Evolutionary conservation across 2,329 filamentous ascomycete species (phyloP).

Genomic region (Zopfia rhizophila): DNA sequence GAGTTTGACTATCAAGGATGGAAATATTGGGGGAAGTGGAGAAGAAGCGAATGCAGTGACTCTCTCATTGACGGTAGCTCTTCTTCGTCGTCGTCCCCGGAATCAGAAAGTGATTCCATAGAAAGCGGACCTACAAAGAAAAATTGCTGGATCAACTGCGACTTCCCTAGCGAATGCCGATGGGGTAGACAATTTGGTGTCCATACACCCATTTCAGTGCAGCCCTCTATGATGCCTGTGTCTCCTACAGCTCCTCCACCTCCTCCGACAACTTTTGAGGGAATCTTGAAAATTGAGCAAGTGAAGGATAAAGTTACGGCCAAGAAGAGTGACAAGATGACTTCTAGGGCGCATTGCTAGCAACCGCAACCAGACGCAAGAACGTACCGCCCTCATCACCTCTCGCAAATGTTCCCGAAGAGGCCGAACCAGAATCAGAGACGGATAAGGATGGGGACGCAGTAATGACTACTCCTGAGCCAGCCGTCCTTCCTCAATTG

Average conservation of each 20-base stretch:
- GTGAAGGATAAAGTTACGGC: conserved; percentile 10
- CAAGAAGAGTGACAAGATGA: conserved; percentile 25
- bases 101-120: not conserved
- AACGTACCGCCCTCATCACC: conserved; percentile 25
- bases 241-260: conserved; percentile 5
- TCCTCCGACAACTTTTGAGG: conserved; percentile 23
- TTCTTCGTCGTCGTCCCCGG: conserved; percentile 10
- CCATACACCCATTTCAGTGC: conserved; percentile 29
- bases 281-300: conserved; percentile 26
- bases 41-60: conserved; percentile 28
- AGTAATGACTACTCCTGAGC: not conserved
- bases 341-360: conserved; percentile 39
- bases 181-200: conserved; percentile 45
- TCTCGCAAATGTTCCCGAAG: conserved; percentile 23
- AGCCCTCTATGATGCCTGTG: not conserved
- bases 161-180: conserved; percentile 60
- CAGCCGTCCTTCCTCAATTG: not conserved
- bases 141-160: conserved; percentile 58
- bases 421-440: conserved; percentile 6
- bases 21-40: conserved; percentile 60
- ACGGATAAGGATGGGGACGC: not conserved
- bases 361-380: conserved; percentile 39
- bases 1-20: conserved; percentile 66
- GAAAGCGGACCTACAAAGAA: conserved; percentile 14
- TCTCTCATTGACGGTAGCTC: conserved; percentile 29